phyloP scores from a whole-genome alignment of 306 rosid species.

The Begonia masoniana region DNA sequence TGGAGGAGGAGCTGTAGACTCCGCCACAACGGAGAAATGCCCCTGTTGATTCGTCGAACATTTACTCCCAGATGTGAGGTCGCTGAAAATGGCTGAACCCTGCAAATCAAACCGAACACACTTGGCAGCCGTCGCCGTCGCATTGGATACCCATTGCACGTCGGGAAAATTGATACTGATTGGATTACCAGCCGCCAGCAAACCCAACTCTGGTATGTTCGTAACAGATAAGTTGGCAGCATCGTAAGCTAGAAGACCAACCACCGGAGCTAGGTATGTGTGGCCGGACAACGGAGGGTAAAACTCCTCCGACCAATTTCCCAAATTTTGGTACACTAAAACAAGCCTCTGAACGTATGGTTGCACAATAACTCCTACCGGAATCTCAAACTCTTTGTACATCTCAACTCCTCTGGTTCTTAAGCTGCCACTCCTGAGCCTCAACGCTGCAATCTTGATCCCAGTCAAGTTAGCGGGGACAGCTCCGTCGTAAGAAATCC shows the following conservation, averaged over 20 bases:
- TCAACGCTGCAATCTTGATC: conserved; percentile 23
- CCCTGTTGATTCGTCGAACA: conserved; percentile 51
- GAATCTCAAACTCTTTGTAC: conserved; percentile 61
- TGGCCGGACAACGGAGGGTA: conserved; percentile 37
- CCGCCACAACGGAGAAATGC: conserved; percentile 61
- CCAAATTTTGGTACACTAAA: conserved; percentile 74
- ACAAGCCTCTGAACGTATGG: conserved; percentile 66
- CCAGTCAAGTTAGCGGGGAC: conserved; percentile 29
- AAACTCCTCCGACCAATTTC: conserved; percentile 36
- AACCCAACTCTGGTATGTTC: conserved; percentile 21
- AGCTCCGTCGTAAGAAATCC: conserved; percentile 10
- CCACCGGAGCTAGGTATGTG: conserved; percentile 54
- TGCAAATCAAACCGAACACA: conserved; percentile 48
- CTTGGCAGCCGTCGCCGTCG: conserved; percentile 16
- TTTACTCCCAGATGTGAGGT: conserved; percentile 23
- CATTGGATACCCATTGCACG: conserved; percentile 27
- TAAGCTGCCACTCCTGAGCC: conserved; percentile 65
- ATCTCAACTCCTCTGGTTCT: conserved; percentile 36
- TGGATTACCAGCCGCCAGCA: conserved; percentile 28
- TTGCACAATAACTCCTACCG: conserved; percentile 26
- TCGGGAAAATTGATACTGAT: conserved; percentile 34
- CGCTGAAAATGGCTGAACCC: conserved; percentile 44
- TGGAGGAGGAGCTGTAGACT: conserved; percentile 21
- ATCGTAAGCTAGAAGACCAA: conserved; percentile 68
- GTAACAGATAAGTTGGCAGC: conserved; percentile 43